Percentiles rank a stretch among this genome's conserved stretches.
Evolutionary conservation across 73 alveolate genomes (phyloP).

Genomic region (Paramecium octaurelia): DNA sequence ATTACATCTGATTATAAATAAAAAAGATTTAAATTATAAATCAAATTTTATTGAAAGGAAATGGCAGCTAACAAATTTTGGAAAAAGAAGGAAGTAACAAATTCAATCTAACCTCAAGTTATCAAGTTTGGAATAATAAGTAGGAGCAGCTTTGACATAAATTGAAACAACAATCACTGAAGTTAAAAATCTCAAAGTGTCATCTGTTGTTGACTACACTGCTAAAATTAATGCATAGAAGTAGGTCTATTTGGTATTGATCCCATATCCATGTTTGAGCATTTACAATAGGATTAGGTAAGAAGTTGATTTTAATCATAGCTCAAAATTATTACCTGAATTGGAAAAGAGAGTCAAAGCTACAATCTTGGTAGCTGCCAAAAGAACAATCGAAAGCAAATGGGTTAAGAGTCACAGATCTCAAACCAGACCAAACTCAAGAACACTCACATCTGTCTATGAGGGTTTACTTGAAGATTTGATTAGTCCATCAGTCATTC

Average conservation of each 20-base stretch:
- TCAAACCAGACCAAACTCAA: slow-evolving; percentile 57
- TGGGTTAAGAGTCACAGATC: slow-evolving; percentile 62
- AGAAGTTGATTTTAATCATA: background rate
- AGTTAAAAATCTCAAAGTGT: background rate
- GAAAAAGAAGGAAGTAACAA: slow-evolving; percentile 46
- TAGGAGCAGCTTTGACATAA: background rate
- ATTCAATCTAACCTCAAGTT: background rate
- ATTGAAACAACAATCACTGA: background rate
- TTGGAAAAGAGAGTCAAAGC: slow-evolving; percentile 59
- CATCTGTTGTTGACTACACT: slow-evolving; percentile 33
- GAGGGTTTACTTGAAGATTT: slow-evolving; percentile 62
- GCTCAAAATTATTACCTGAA: slow-evolving; percentile 57
- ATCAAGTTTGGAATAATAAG: slow-evolving; percentile 17
- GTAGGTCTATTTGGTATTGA: background rate
- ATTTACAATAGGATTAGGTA: background rate
- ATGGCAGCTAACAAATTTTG: slow-evolving; percentile 41
- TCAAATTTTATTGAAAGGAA: background rate
- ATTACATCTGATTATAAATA: background rate
- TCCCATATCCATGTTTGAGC: slow-evolving; percentile 46
- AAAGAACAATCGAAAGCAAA: slow-evolving; percentile 54
- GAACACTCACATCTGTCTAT: slow-evolving; percentile 57
- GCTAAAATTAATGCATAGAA: slow-evolving; percentile 6
- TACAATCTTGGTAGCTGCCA: slow-evolving; percentile 55
- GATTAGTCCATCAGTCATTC: slow-evolving; percentile 41
- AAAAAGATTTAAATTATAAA: slow-evolving; percentile 35